These are phyloP conservation scores for Arabis hirsuta DNA, from an alignment of 345 rosid species.

Conservation along the genomic window DNA sequence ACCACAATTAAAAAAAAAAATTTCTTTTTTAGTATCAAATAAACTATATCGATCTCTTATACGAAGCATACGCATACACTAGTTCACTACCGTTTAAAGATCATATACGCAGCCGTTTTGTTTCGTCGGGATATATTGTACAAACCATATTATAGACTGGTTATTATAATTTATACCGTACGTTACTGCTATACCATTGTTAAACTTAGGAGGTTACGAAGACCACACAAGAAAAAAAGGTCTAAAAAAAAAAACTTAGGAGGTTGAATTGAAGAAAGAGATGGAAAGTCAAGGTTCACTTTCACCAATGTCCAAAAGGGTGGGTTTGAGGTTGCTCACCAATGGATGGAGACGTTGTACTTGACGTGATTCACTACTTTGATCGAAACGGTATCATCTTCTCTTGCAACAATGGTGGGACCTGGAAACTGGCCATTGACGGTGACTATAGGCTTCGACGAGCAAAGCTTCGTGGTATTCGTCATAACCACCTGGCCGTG, in stretches of 20 bases:
- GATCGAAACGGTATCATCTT: conserved; percentile 75
- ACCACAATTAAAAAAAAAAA: no score
- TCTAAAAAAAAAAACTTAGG: no score
- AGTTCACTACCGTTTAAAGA: no score
- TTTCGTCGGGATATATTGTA: no score
- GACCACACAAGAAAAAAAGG: no score
- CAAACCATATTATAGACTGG: background rate
- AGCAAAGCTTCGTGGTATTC: conserved; percentile 61
- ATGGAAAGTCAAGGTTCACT: conserved; percentile 23
- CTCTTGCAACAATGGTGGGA: conserved; percentile 83
- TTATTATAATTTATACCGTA: background rate
- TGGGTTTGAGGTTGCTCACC: conserved; percentile 55
- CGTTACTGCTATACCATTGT: no score
- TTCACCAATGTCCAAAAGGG: conserved; percentile 1
- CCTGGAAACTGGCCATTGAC: conserved; percentile 86
- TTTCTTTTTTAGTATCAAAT: no score
- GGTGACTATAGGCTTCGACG: conserved; percentile 80
- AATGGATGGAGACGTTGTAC: conserved; percentile 83
- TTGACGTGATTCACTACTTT: conserved; percentile 82
- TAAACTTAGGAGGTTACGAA: no score
- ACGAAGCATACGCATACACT: no score
- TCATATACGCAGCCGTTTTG: no score
- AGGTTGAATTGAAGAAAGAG: conserved; percentile 55
- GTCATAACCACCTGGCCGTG: conserved; percentile 65
- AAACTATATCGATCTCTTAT: no score